Percentiles rank a stretch among this genome's conserved stretches.
phyloP scores from a whole-genome alignment of 345 rosid genomes.

The Mangifera indica region DNA sequence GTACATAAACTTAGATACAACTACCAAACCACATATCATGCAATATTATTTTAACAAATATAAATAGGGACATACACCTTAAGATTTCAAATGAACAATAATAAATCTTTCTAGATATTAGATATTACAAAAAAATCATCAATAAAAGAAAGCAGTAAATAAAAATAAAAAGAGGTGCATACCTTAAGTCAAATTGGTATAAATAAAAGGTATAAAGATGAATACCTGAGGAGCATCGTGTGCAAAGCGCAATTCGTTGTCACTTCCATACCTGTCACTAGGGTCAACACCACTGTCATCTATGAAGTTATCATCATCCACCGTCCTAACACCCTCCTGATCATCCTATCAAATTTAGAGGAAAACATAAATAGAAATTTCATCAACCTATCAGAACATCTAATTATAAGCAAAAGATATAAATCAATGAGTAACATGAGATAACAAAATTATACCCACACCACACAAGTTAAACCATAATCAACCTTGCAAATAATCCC shows the following conservation, averaged over 20 bases:
- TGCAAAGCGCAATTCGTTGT: slow-evolving; percentile 55
- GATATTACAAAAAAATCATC: background rate
- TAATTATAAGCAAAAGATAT: background rate
- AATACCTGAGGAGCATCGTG: slow-evolving; percentile 79
- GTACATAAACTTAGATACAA: background rate
- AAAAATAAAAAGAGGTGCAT: background rate
- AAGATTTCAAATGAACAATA: background rate
- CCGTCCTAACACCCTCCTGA: slow-evolving; percentile 74
- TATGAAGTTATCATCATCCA: slow-evolving; percentile 92
- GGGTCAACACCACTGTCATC: slow-evolving; percentile 93
- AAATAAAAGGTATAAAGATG: background rate
- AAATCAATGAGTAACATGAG: background rate
- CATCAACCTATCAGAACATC: background rate
- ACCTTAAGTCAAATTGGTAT: background rate
- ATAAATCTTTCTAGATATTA: background rate
- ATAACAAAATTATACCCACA: background rate
- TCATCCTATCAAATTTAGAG: slow-evolving; percentile 57
- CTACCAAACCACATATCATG: background rate
- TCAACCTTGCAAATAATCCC: background rate
- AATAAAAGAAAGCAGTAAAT: background rate
- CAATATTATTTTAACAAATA: background rate
- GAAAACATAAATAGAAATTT: background rate
- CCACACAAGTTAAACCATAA: background rate
- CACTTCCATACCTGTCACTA: slow-evolving; percentile 68
- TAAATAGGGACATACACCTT: background rate